These are phyloP conservation scores for Myxozyma vanderwaltii DNA, from an alignment of 805 yeast genomes.

Conservation along the genomic window DNA sequence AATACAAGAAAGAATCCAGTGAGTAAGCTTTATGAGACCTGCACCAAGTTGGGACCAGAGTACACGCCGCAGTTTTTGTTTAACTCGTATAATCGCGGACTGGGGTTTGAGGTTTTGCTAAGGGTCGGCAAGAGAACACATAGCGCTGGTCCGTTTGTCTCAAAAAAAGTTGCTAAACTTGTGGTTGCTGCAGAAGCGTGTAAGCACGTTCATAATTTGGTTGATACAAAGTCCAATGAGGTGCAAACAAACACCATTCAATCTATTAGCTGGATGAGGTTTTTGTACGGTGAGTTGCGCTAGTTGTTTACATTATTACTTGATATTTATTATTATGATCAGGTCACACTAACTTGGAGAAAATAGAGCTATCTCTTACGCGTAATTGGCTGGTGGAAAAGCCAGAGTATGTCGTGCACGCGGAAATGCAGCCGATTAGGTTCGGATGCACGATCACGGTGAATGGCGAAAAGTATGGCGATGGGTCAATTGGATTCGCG, in stretches of 20 bases:
- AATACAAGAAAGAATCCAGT: too few species aligned
- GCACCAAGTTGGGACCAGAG: neutral
- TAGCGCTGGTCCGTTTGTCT: neutral
- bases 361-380: neutral
- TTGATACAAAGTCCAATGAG: neutral
- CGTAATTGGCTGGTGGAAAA: neutral
- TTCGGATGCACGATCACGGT: neutral
- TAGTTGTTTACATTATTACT: too few species aligned
- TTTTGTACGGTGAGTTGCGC: neutral
- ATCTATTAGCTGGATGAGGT: conserved; percentile 1
- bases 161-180: neutral
- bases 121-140: neutral
- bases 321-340: neutral
- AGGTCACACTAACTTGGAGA: neutral
- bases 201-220: neutral
- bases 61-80: neutral
- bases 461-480: neutral
- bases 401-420: neutral
- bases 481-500: neutral
- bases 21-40: neutral
- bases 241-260: neutral
- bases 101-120: neutral
- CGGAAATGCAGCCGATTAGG: neutral
- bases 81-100: neutral
- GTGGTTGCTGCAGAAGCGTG: neutral